A percentile compares a stretch with the other conserved stretches of the same genome.
phyloP scores from a whole-genome alignment of 371 early-diverging fungal genomes.

The Rhizopus stolonifer region DNA sequence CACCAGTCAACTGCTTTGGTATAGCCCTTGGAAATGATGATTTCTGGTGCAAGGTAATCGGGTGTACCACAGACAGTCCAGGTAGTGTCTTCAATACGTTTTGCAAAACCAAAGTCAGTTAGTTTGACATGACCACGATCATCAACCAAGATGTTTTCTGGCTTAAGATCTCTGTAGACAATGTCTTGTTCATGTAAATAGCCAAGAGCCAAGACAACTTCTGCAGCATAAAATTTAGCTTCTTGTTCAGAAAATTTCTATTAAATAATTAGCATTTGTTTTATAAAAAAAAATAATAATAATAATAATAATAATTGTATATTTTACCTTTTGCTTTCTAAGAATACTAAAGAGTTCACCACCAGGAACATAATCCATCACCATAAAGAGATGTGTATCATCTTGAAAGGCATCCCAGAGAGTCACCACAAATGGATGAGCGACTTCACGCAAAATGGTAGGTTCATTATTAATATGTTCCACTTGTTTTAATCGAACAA shows the following conservation, averaged over 20 bases:
- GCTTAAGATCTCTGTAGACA: conserved; percentile 96
- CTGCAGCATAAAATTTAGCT: conserved; percentile 81
- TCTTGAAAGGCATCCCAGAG: conserved; percentile 92
- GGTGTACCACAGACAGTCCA: conserved; percentile 99
- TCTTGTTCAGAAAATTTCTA: conserved; percentile 85
- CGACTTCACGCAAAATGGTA: conserved; percentile 76
- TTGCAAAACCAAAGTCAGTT: conserved; percentile 99
- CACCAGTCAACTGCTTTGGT: conserved; percentile 98
- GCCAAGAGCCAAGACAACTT: conserved; percentile 78
- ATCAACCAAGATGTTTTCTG: conserved; percentile 89
- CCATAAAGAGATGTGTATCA: conserved; percentile 86
- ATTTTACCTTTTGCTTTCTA: conserved; percentile 64
- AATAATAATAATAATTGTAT: conserved; percentile 76
- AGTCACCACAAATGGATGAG: conserved; percentile 91
- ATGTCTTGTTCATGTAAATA: conserved; percentile 95
- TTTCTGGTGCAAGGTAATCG: conserved; percentile 96
- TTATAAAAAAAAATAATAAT: conserved; percentile 71
- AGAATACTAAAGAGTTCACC: conserved; percentile 90
- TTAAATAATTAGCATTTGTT: no score
- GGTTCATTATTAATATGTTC: conserved; percentile 89
- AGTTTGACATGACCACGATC: conserved; percentile 94
- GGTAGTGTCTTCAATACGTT: conserved; percentile 87
- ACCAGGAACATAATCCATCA: conserved; percentile 96
- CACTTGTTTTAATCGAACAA: conserved; percentile 93
- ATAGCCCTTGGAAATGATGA: conserved; percentile 95